phyloP scores from a whole-genome alignment of 2,329 filamentous ascomycete species.

The Coniosporium tulheliwenetii region DNA sequence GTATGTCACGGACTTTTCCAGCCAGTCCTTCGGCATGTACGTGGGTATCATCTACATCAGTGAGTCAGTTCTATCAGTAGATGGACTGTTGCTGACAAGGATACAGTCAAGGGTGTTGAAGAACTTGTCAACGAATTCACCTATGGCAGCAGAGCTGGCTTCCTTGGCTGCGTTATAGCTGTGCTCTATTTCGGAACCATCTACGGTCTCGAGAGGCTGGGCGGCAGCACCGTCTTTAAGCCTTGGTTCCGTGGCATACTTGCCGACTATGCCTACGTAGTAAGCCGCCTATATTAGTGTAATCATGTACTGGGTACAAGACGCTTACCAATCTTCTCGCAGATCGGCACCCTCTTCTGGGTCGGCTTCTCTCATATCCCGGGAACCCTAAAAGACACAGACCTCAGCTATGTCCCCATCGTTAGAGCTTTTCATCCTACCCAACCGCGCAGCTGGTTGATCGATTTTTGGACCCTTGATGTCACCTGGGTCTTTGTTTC shows the following conservation, averaged over 20 bases:
- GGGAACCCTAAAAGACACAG: slow-evolving; percentile 25
- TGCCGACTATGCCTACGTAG: slow-evolving; percentile 36
- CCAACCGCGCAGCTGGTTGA: slow-evolving; percentile 29
- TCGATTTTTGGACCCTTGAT: slow-evolving; percentile 37
- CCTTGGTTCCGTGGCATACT: slow-evolving; percentile 29
- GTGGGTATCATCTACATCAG: slow-evolving; percentile 40
- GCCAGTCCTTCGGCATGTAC: slow-evolving; percentile 37
- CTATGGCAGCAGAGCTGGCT: slow-evolving; percentile 27
- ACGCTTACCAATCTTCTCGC: background rate
- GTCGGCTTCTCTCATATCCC: slow-evolving; percentile 38
- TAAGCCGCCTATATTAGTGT: slow-evolving; percentile 8
- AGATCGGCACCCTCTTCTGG: slow-evolving; percentile 38
- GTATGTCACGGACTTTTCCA: slow-evolving; percentile 41
- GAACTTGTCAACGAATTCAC: slow-evolving; percentile 37
- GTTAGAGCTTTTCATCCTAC: slow-evolving; percentile 32
- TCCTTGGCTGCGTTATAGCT: slow-evolving; percentile 33
- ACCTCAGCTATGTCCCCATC: slow-evolving; percentile 25
- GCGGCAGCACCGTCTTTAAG: slow-evolving; percentile 27
- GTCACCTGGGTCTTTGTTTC: slow-evolving; percentile 38
- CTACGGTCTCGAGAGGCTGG: slow-evolving; percentile 33
- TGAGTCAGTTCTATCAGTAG: slow-evolving; percentile 6
- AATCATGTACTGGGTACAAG: too few species aligned
- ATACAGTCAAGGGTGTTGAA: slow-evolving; percentile 38
- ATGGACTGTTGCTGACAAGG: slow-evolving; percentile 3
- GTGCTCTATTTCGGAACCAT: slow-evolving; percentile 38